A percentile compares a stretch with the other conserved stretches of the same genome.
These are phyloP conservation scores for Magnolia changhungtana DNA, from an alignment of 164 flowering plant genomes.

Conservation along the genomic window DNA sequence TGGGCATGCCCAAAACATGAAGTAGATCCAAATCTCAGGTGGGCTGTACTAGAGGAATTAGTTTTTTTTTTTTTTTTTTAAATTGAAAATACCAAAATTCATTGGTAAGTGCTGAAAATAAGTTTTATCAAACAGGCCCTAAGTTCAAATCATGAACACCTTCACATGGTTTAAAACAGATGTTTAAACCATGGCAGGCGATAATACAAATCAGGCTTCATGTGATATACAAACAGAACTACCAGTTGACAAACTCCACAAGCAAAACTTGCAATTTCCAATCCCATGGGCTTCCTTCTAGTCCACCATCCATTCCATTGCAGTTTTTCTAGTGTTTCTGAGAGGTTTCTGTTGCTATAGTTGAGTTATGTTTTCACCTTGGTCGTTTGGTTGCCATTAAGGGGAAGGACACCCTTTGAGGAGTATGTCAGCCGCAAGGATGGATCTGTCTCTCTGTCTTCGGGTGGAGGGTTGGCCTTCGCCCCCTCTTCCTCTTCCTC, in stretches of 20 bases:
- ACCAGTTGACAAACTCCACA: not conserved
- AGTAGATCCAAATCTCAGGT: too few relatives aligned
- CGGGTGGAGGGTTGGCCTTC: conserved; percentile 38
- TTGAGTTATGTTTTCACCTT: conserved; percentile 13
- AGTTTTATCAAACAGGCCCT: too few relatives aligned
- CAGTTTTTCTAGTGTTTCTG: not conserved
- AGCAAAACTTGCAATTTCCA: not conserved
- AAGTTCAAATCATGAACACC: too few relatives aligned
- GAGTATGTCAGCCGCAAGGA: conserved; percentile 22
- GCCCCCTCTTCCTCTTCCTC: conserved; percentile 68
- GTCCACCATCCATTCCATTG: not conserved
- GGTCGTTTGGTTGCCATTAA: conserved; percentile 52
- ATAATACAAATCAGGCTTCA: not conserved
- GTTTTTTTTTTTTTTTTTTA: too few relatives aligned
- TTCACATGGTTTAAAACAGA: too few relatives aligned
- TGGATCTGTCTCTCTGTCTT: conserved; percentile 12
- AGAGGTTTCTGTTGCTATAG: not conserved
- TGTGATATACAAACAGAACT: not conserved
- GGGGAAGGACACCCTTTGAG: conserved; percentile 83
- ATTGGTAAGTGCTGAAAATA: too few relatives aligned
- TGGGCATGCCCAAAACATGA: too few relatives aligned
- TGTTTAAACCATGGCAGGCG: too few relatives aligned
- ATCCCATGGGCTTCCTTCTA: not conserved
- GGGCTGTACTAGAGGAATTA: too few relatives aligned
- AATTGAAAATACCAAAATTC: too few relatives aligned